Evolutionary conservation across 2,329 filamentous ascomycete species (phyloP), one percentile per base, ranked within the genome.

Genomic region (Bimuria novae-zelandiae): DNA sequence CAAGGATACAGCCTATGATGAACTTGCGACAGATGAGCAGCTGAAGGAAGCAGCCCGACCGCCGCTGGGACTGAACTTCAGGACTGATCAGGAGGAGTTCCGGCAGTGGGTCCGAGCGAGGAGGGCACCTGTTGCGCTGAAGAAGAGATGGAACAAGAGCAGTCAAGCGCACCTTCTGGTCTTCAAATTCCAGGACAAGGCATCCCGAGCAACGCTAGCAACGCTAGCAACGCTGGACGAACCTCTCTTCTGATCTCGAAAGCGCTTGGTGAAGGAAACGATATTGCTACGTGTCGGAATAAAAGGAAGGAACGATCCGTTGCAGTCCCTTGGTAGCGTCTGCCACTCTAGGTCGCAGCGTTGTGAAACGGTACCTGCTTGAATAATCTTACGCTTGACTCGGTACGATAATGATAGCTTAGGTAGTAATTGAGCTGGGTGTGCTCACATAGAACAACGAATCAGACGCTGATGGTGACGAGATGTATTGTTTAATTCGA

Each of bases 1-100:
- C 12, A 33, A 47, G 35, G 39, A 30, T 35, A 4, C 44, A 14
- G 37, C 57, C 14, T 54, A 57, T 36, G 44, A 56, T 11, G 53
- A 60, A 37, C 30, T 64, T 2, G 52, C 45, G 7, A 46, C 41
- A 1, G 47, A 50, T 6, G 51, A 51, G 14, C 56, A 57, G 22
- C 8, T 57, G 29, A 29, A 35, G 25, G 16, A 12, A 11, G 59
- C 35, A 5, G 39, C 19, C 3, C n/a, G 23, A n/a, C 32, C 22
- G 44, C 19, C 35, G 17, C 3, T 25, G 21, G 37, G 41, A 14
- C 21, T 49, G 46, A 37, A 17, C 6, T 29, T 47, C 21, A 17
- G 25, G 21, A 12, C 21, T 14, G 11, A 33, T 11, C 41, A 10
- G 10, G 21, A 25, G 22, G 21, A n/a, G 17, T 47, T 12, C 19